Base-by-base conservation (phyloP, 2,329 filamentous ascomycete species). In the Epichloe scottii region DNA sequence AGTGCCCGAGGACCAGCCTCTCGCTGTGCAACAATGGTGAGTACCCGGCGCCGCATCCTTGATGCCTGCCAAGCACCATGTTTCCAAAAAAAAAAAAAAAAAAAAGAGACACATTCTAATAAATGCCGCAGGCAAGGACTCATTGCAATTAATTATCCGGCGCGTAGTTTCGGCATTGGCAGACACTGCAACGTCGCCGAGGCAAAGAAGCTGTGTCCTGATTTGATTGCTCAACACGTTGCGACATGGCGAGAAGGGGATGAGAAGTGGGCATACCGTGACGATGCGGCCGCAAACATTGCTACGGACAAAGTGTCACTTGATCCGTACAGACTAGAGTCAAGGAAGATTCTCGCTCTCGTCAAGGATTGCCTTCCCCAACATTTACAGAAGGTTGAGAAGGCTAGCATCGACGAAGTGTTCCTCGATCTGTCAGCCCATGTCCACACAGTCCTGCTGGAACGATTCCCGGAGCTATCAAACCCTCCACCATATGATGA, bases 101-200 rank as follows among this genome's bases (percentile, higher is more conserved):
- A 10, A 10, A 1, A n/a, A 34, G n/a, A 5, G 12, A 15, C 5
- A 15, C 12, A 49, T 49, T 7, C 48, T 49, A 8, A 49, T 11
- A 11, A 14, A 14, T 12, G n/a, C 12, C 6, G 37, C 58, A 83
- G 86, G 86, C 87, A 94, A 67, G 89, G 87, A 8, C 75, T 98
- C 23, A 98, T 98, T 63, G 93, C 93, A 3, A 82, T 98, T 67
- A 98, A 98, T 70, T 98, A 98, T 63, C 82, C 93, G 2, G 90
- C 91, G 5, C 82, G 93, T 15, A 77, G 78, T 8, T 90, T 81
- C 60, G 89, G 88, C 2, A 82, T 98, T 50, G 84, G 75, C 43
- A 75, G 91, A 35, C 87, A 94, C 69, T 83, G 91, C 56, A 86
- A 82, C 8, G 77, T 88, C 41, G 74, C 75, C 4, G 93, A 97